Base-by-base conservation (phyloP, 2,329 filamentous ascomycete genomes). In the Pseudogymnoascus sp. region DNA sequence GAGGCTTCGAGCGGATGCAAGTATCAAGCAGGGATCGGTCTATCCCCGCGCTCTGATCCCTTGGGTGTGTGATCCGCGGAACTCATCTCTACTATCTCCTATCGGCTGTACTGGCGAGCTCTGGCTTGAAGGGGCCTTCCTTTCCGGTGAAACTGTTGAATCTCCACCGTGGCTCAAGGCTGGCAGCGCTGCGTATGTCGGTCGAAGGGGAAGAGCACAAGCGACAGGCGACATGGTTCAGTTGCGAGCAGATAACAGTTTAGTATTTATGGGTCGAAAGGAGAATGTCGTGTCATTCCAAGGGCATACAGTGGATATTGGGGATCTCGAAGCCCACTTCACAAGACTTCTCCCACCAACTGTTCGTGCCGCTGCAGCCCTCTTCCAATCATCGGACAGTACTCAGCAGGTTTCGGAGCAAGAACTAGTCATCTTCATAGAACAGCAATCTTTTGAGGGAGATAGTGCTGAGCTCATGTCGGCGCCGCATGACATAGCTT, bases 301-400 rank as follows among this genome's bases (percentile, higher is more conserved):
- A 38, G 77, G 76, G 5, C 74, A 78, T 64, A 72, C 73, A 3
- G 72, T 78, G 11, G 73, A 78, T 61, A 70, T 76, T 19, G 69
- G 73, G 12, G 75, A 78, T 6, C 70, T 80, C 5, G 77, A 79
- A 63, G 65, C 64, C 4, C 74, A 77, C 64, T 69, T 78, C n/a
- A 26, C 64, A 8, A 72, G 65, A 35, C 68, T 76, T 19, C 72
- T 80, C 1, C 72, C 77, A 7, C 12, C 70, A 1, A 65, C 61
- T 3, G 67, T 68, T 38, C 71, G 70, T 43, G 73, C 72, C 5
- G 68, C 69, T 0, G 14, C 71, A 6, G 71, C 73, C 4, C 67
- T 75, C 6, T 59, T 70, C 6, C 65, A 71, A 56, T 41, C 63
- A n/a, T 59, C 22, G 12, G 59, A 65, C 1, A 61, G 53, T 35